A percentile compares a stretch with the other conserved stretches of the same genome.
These are phyloP conservation scores for Acrasis kona DNA, from an alignment of 78 protist genomes.

Conservation along the genomic window DNA sequence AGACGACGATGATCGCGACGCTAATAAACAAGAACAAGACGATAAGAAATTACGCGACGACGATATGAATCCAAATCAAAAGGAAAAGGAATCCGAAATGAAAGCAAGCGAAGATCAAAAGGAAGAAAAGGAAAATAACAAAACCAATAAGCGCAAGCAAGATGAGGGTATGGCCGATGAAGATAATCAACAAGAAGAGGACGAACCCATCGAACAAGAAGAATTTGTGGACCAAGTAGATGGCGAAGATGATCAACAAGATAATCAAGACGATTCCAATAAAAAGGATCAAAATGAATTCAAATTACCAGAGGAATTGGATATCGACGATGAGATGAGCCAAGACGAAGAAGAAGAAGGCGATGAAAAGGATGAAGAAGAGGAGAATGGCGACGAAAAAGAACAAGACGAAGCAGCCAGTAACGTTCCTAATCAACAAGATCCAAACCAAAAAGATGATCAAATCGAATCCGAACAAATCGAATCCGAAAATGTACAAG, in stretches of 20 bases:
- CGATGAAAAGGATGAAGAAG: constrained; percentile 44
- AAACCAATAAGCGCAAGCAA: neutral
- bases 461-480: neutral
- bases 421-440: constrained; percentile 2
- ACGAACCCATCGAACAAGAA: constrained; percentile 39
- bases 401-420: neutral
- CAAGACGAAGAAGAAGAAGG: constrained; percentile 36
- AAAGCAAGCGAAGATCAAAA: constrained; percentile 27
- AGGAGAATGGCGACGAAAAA: neutral
- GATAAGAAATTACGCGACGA: constrained; percentile 19
- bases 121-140: constrained; percentile 15
- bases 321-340: constrained; percentile 38
- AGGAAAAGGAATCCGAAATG: constrained; percentile 25
- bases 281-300: neutral
- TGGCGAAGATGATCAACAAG: constrained; percentile 41
- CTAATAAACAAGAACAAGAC: constrained; percentile 4
- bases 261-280: constrained; percentile 18
- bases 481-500: constrained; percentile 21
- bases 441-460: neutral
- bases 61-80: constrained; percentile 19
- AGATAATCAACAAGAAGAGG: constrained; percentile 7
- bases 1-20: constrained; percentile 16
- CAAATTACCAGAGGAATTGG: constrained; percentile 9
- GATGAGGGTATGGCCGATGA: constrained; percentile 21
- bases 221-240: constrained; percentile 22